Base-by-base conservation (phyloP, 176 grass and related monocot genomes). In the Melocanna baccifera region DNA sequence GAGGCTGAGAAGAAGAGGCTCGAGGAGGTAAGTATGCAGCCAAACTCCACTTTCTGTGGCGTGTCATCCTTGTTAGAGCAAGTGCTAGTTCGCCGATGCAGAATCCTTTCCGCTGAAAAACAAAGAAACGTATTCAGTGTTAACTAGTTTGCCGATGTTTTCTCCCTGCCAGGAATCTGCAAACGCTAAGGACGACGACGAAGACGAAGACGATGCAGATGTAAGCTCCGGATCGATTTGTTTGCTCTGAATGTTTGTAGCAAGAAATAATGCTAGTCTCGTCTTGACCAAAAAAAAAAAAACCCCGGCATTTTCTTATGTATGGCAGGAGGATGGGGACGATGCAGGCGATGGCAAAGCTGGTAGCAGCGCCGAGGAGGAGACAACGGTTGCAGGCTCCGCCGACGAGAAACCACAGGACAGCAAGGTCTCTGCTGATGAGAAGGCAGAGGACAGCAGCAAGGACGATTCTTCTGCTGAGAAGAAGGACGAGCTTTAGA, bases 1-100 rank as follows among this genome's bases (percentile, higher is more conserved):
- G 92, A 92, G 23, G 90, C 86, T 63, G 86, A 92, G 70, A 94
- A 91, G 79, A 94, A 91, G 84, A 92, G 77, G 73, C 36, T 94
- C 67, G 91, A 94, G 19, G 90, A 94, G 88, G 92, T n/a, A n/a
- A n/a, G n/a, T 91, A 84, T 6, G 19, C 12, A 36, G 12, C 25
- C 30, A 64, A 71, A 42, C 56, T 13, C 41, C 7, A 64, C 15
- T 36, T 23, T 25, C 19, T 56, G 4, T 30, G 45, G n/a, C 40
- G 6, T 34, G 5, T 32, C 5, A 5, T 25, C 13, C 0, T 52
- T 40, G 30, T 59, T 48, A 18, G 28, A 51, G 12, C 3, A 0
- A 69, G 20, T 1, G 3, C 5, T 41, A 23, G 30, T 56, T 62
- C 61, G 28, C 32, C 26, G 26, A 3, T 37, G 19, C 12, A 23